Conservation (phyloP, 2,329 filamentous ascomycete genomes). For the Westerdykella ornata region DNA sequence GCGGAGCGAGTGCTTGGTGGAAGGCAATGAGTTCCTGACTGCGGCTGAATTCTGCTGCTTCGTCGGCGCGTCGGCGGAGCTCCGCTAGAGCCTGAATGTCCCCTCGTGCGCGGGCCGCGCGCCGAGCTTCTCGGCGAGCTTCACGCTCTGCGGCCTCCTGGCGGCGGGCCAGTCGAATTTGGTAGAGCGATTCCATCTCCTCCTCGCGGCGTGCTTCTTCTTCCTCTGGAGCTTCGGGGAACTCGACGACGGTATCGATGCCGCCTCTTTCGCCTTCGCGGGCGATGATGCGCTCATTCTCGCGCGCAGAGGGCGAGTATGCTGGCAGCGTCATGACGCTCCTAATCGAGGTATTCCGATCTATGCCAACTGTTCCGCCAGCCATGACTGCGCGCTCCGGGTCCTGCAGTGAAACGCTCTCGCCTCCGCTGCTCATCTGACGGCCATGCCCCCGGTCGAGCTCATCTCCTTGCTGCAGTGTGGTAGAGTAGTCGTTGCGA, state of each 20-base stretch:
- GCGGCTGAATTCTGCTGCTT: slow-evolving; percentile 36
- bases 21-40: slow-evolving; percentile 49
- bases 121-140: slow-evolving; percentile 60
- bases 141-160: slow-evolving; percentile 71
- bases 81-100: slow-evolving; percentile 62
- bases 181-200: slow-evolving; percentile 89
- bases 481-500: slow-evolving; percentile 29
- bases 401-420: slow-evolving; percentile 12
- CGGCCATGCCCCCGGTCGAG: slow-evolving; percentile 18
- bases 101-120: slow-evolving; percentile 65
- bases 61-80: slow-evolving; percentile 47
- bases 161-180: slow-evolving; percentile 73
- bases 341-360: slow-evolving; percentile 77
- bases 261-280: slow-evolving; percentile 87
- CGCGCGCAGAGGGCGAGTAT: slow-evolving; percentile 66
- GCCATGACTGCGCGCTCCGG: slow-evolving; percentile 22
- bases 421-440: slow-evolving; percentile 22
- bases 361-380: slow-evolving; percentile 47
- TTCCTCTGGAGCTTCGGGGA: slow-evolving; percentile 71
- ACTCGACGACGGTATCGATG: slow-evolving; percentile 83
- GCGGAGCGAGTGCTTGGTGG: slow-evolving; percentile 48
- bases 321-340: slow-evolving; percentile 92
- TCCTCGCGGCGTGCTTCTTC: slow-evolving; percentile 73
- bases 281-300: slow-evolving; percentile 74
- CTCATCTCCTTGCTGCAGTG: slow-evolving; percentile 30